Conservation (phyloP, 1,139 yeast genomes). For the Candida sp. region DNA sequence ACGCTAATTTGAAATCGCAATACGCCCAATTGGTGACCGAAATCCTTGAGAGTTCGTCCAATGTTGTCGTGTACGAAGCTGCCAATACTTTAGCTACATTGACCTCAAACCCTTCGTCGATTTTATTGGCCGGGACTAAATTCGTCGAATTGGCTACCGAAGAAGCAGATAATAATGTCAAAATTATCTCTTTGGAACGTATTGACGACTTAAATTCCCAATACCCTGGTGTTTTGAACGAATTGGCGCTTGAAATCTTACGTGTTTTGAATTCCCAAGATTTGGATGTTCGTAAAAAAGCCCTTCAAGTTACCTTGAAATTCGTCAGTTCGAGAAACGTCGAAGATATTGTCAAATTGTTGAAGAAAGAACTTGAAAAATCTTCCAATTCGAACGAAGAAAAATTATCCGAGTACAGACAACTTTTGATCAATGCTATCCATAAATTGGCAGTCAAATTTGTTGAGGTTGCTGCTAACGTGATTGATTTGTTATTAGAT, state of each 20-base stretch:
- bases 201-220: constrained; percentile 70
- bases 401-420: constrained; percentile 82
- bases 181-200: constrained; percentile 86
- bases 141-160: constrained; percentile 86
- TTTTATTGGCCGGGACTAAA: constrained; percentile 75
- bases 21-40: constrained; percentile 74
- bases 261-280: constrained; percentile 86
- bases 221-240: constrained; percentile 84
- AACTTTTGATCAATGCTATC: constrained; percentile 81
- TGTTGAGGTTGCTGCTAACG: constrained; percentile 88
- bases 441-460: constrained; percentile 88
- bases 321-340: constrained; percentile 87
- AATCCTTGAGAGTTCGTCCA: constrained; percentile 65
- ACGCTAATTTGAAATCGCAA: constrained; percentile 64
- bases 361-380: constrained; percentile 86
- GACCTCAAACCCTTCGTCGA: constrained; percentile 64
- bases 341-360: constrained; percentile 86
- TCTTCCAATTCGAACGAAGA: constrained; percentile 70
- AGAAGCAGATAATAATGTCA: constrained; percentile 92
- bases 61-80: constrained; percentile 88
- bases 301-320: constrained; percentile 76
- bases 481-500: constrained; percentile 84
- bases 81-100: constrained; percentile 80
- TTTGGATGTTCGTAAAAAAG: constrained; percentile 85
- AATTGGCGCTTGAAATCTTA: constrained; percentile 80